Evolutionary conservation across 108 stramenopile species (phyloP).

Genomic region (Discostella pseudostelligera): DNA sequence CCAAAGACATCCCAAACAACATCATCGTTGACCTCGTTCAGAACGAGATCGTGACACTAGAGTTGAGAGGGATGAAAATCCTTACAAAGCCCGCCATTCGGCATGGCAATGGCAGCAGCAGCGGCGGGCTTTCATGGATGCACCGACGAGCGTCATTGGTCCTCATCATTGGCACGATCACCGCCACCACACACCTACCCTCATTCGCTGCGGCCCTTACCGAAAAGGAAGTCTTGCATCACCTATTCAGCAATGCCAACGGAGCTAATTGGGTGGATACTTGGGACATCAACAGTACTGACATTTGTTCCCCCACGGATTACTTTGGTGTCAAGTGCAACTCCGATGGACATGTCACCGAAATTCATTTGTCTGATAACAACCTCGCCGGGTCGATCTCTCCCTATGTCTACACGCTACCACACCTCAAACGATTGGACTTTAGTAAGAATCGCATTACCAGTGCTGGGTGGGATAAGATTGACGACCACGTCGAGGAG

Average conservation of each 20-base stretch:
- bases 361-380: constrained; percentile 62
- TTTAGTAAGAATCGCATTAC: constrained; percentile 36
- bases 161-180: constrained; percentile 7
- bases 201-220: background rate
- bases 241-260: constrained; percentile 33
- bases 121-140: background rate
- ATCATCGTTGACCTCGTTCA: background rate
- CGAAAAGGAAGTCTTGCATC: constrained; percentile 21
- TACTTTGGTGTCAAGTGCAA: constrained; percentile 35
- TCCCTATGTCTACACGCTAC: constrained; percentile 36
- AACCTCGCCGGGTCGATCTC: constrained; percentile 58
- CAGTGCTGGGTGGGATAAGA: constrained; percentile 41
- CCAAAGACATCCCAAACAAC: background rate
- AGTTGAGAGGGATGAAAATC: constrained; percentile 1
- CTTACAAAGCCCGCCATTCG: background rate
- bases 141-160: constrained; percentile 3
- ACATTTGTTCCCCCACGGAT: constrained; percentile 11
- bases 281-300: constrained; percentile 21
- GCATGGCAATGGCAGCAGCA: constrained; percentile 1
- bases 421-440: constrained; percentile 23
- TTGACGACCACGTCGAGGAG: constrained; percentile 8
- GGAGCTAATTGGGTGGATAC: constrained; percentile 28
- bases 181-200: background rate
- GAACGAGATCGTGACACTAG: background rate
- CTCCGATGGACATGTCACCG: constrained; percentile 33